Base-by-base conservation (phyloP, 2,329 filamentous ascomycete genomes). In the Aureobasidium sp. region DNA sequence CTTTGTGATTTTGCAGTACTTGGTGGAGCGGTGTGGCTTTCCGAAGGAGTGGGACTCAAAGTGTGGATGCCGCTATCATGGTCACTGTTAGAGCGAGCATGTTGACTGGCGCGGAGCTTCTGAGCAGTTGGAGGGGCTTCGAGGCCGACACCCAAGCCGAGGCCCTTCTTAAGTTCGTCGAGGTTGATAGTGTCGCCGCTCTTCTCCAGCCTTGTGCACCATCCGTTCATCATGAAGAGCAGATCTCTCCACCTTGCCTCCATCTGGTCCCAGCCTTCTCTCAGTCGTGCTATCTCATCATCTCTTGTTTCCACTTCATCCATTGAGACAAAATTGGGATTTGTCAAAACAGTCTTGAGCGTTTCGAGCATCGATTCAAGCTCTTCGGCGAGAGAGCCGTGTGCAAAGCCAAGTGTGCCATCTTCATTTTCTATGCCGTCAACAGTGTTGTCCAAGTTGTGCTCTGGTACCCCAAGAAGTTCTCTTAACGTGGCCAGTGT, bases 251-350 rank as follows among this genome's bases (percentile, higher is more conserved):
- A 96, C 57, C 91, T 84, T 26, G 79, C 83, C 74, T 97, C 92
- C 90, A 97, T 96, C 75, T 89, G 91, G 72, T 95, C 89, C 88
- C 93, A 96, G 17, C 92, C 91, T 61, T 88, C 84, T 61, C 90
- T 86, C 52, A 99, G 79, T 57, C 90, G 84, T 58, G 83, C 82
- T 66, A 99, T 97, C 72, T 97, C 92, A 64, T 95, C 88, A 66
- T 99, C 93, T 61, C 93, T 86, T n/a, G 91, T 77, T 70, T 95
- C 87, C 2, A 99, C 91, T 73, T 97, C 94, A 69, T 97, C 94
- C 26, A 97, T 85, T 0, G 93, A 90, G 15, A 97, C 94, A 72
- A 97, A 99, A 2, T 92, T 96, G 1, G 94, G 94, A 70, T 97
- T 97, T 9, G 91, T 97, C 48, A 99, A 80, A 41, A 99, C 84